A percentile compares a stretch with the other conserved stretches of the same genome.
phyloP scores from a whole-genome alignment of 2,329 filamentous ascomycete species.

The Pseudogymnoascus sp. region DNA sequence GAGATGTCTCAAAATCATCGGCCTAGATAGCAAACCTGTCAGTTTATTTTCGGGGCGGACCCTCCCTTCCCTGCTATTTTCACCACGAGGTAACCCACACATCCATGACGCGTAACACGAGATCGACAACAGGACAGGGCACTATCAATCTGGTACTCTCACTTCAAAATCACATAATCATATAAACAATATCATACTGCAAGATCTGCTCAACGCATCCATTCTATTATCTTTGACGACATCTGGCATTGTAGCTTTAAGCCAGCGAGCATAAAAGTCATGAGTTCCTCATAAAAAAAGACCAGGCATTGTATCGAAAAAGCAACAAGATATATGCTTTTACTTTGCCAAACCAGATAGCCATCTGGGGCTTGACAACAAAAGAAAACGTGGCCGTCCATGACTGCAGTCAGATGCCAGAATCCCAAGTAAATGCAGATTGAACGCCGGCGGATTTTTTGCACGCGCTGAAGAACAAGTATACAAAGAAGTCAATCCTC shows the following conservation, averaged over 20 bases:
- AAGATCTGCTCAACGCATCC: slow-evolving; percentile 3
- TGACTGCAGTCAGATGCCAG: slow-evolving; percentile 8
- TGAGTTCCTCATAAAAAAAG: slow-evolving; percentile 3
- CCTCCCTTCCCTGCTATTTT: neutral
- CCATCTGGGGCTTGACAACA: slow-evolving; percentile 2
- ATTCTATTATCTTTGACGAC: slow-evolving; percentile 9
- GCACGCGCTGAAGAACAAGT: slow-evolving; percentile 11
- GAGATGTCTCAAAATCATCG: neutral
- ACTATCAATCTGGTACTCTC: neutral
- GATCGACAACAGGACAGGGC: neutral
- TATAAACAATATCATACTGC: neutral
- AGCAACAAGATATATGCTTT: slow-evolving; percentile 7
- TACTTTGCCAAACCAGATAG: slow-evolving; percentile 9
- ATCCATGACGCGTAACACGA: neutral
- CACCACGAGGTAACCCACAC: neutral
- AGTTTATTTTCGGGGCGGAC: neutral
- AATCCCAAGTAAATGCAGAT: slow-evolving; percentile 10
- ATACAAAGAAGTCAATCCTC: slow-evolving; percentile 14
- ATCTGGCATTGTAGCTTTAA: slow-evolving; percentile 10
- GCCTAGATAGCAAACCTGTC: neutral
- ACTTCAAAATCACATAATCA: neutral
- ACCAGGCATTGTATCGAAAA: slow-evolving; percentile 1
- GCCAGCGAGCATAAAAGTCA: slow-evolving; percentile 10
- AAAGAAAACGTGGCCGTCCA: slow-evolving; percentile 7
- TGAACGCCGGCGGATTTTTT: slow-evolving; percentile 10